These are phyloP conservation scores for Dothideomycetidae sp. DNA, from an alignment of 2,329 filamentous ascomycete species.

Conservation along the genomic window DNA sequence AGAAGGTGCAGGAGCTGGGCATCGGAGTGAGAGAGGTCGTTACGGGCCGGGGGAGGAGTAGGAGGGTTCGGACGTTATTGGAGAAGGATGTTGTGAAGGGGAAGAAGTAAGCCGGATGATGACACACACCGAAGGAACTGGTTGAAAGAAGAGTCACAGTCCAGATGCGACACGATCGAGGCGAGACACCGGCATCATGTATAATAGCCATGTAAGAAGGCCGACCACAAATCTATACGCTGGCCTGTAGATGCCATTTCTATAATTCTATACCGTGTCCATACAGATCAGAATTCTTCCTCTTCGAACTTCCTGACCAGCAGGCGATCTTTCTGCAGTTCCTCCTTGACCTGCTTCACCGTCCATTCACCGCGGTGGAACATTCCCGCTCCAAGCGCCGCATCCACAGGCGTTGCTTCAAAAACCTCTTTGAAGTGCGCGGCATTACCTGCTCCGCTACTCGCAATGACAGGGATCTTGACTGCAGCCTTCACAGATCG, in stretches of 20 bases:
- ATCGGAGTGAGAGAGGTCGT: conserved; percentile 2
- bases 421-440: conserved; percentile 88
- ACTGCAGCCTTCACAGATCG: conserved; percentile 73
- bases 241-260: no score
- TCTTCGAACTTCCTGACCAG: conserved; percentile 68
- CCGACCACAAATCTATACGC: background rate
- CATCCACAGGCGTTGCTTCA: conserved; percentile 69
- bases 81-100: conserved; percentile 26
- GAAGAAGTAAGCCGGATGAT: conserved; percentile 9
- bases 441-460: conserved; percentile 79
- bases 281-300: conserved; percentile 17
- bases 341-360: conserved; percentile 83
- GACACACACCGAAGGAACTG: background rate
- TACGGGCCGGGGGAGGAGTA: conserved; percentile 2
- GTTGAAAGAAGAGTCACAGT: no score
- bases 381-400: conserved; percentile 89
- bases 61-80: conserved; percentile 30
- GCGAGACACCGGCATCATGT: no score
- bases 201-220: background rate
- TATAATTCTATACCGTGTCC: no score
- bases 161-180: no score
- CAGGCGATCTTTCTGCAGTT: conserved; percentile 55
- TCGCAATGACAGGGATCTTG: conserved; percentile 88
- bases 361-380: conserved; percentile 95
- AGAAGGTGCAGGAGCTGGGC: conserved; percentile 13